phyloP scores from a whole-genome alignment of 805 yeast genomes.

The Brettanomyces bruxellensis region DNA sequence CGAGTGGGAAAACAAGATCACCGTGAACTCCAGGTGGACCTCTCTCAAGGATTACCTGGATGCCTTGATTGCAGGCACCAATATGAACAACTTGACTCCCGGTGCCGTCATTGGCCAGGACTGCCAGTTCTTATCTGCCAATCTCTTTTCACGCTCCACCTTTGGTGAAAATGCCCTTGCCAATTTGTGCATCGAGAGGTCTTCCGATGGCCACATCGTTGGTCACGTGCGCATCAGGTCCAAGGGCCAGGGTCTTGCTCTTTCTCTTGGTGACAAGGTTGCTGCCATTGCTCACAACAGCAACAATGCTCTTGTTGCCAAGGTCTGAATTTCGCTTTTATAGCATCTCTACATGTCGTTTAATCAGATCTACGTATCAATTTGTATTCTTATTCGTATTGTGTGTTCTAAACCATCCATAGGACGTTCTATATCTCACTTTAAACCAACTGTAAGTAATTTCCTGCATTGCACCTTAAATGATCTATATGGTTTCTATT shows the following conservation, averaged over 20 bases:
- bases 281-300: conserved; percentile 68
- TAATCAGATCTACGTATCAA: background rate
- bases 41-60: conserved; percentile 72
- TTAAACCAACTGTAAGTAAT: too few species aligned
- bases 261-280: conserved; percentile 89
- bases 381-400: background rate
- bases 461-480: too few species aligned
- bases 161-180: conserved; percentile 98
- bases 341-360: too few species aligned
- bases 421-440: too few species aligned
- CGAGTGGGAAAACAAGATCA: conserved; percentile 98
- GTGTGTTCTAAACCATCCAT: too few species aligned
- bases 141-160: conserved; percentile 81
- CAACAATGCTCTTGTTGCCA: conserved; percentile 25
- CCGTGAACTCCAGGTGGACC: conserved; percentile 61
- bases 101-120: conserved; percentile 86
- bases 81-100: conserved; percentile 90
- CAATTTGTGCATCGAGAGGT: conserved; percentile 85
- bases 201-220: conserved; percentile 61
- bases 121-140: conserved; percentile 89
- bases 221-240: conserved; percentile 97
- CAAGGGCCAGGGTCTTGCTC: conserved; percentile 95
- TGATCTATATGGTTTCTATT: too few species aligned
- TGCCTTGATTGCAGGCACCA: conserved; percentile 70
- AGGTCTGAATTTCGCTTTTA: conserved; percentile 11